Evolutionary conservation across 768 basidiomycete genomes (phyloP), one percentile per base, ranked within the genome.

Genomic region (Termitomyces sp.): DNA sequence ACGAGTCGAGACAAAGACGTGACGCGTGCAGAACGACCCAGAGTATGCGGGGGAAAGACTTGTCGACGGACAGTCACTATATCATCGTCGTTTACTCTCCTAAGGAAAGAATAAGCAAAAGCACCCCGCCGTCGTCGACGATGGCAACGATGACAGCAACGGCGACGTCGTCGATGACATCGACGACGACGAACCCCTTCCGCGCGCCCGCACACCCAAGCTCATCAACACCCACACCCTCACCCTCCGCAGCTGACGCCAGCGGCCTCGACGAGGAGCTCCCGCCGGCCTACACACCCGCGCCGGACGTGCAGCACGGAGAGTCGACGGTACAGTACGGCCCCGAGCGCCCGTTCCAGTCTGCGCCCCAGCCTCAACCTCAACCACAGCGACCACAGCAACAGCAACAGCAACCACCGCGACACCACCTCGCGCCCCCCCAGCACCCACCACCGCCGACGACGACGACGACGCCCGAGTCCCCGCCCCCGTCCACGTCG

Each of bases 231-330:
- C 40, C n/a, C 24, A 26, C 40, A 44, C 26, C 10, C 32, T 46
- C 48, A 47, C 30, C 55, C 50, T 45, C 24, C 12, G 30, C 30
- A 16, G 9, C 6, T 1, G 5, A 36, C 58, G 56, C 14, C 26
- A 47, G 37, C 27, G 61, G 64, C 13, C 60, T 79, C 27, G 68
- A 72, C 2, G 86, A 85, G n/a, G 84, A 86, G 20, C 71, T 76
- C 12, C 89, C 89, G 0, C 90, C 90, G 0, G 83, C 89, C 0
- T 92, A 91, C 64, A 88, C 88, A 0, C 73, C 82, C 0, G 62
- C 77, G 2, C 80, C 89, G 3, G 79, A 85, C 47, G 47, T 74
- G 18, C 62, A 68, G 45, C 73, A 79, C 3, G 90, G 88, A 14
- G 90, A 92, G 66, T 71, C 76, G 1, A 83, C 86, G 0, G 59